Evolutionary conservation across 768 basidiomycete species (phyloP), one percentile per base, ranked within the genome.

Genomic region (Pulveroboletus sp.): DNA sequence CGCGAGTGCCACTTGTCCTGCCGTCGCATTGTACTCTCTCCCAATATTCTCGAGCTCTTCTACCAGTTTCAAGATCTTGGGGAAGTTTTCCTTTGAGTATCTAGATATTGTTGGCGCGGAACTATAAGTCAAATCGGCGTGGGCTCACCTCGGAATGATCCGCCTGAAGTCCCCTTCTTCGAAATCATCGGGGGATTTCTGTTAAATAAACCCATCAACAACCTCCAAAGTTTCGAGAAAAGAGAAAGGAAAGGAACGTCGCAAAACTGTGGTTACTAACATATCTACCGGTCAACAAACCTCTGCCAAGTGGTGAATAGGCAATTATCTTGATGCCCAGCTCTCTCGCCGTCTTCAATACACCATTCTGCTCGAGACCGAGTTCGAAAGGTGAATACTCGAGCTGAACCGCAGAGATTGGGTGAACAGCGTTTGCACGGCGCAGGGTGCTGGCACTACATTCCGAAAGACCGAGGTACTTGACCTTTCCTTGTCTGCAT

Each of bases 391-490:
- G 73, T 0, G 76, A 76, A 54, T 78, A 80, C 50, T 80, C 77
- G 26, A 78, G 67, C 61, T 80, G 75, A 10, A 80, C 60, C 0
- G 75, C 74, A 1, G 76, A 49, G 26, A 80, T 78, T 7, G 76
- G 76, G 43, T 80, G 79, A 10, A 80, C 60, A 8, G 73, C 71
- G 32, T 71, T 72, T 11, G 79, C 80, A 14, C 80, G 73, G 22
- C 77, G 73, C 22, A 82, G 67, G 2, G 76, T 75, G 4, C 51
- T 47, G 1, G 73, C 68, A 3, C 76, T 76, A 48, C 72, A 65
- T 57, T 82, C 81, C 19, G 77, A 80, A 36, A 82, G 71, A 1
- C 81, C 79, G 10, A 82, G 55, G 58, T 77, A 72, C 46, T 72
- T 74, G 43, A 78, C 50, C 64, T 73, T 49, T 1, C 76, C 77